Evolutionary conservation across 768 basidiomycete species (phyloP), one percentile per base, ranked within the genome.

Genomic region (Sistotremastrum niveocremeum): DNA sequence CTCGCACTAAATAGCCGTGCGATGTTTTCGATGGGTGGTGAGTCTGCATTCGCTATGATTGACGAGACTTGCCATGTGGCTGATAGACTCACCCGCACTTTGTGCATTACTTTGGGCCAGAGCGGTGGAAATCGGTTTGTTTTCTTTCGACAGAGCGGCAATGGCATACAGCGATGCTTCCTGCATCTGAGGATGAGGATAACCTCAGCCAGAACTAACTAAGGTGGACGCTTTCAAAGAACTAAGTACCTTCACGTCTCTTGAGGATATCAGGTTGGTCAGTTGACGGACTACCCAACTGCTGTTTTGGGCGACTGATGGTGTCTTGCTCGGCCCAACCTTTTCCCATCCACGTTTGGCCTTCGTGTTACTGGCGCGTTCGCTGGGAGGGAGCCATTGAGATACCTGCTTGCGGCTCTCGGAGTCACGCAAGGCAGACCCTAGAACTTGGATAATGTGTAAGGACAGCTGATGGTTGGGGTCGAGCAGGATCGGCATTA

Each of bases 331-430:
- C 1, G 65, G 53, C 0, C 71, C 67, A 0, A 70, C 63, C 55
- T 77, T 80, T 62, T 87, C 84, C 84, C 84, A 88, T 3, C 84
- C 81, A 1, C 84, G 69, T 48, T 74, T 74, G 2, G 68, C 68
- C 51, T 72, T 78, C 29, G 69, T 63, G 44, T 79, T 77, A 49
- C 66, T 71, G 37, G 65, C 56, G 20, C 81, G 64, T 20, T 84
- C 80, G 0, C 59, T 53, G 0, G 64, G 71, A 5, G 81, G 84
- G 0, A 76, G 55, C 84, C 84, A 86, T 28, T 76, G 73, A 0
- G 73, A 61, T 10, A 84, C 63, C 2, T 65, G 62, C 1, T 57
- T 55, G 20, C 82, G 69, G 52, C 84, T 74, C 3, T 56, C 54
- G 0, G 66, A 63, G 1, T 61, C 66, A 5, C 81, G 72, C 5